Percentiles rank a stretch among this genome's conserved stretches.
phyloP scores from a whole-genome alignment of 805 yeast species.

The Candida maltosa region DNA sequence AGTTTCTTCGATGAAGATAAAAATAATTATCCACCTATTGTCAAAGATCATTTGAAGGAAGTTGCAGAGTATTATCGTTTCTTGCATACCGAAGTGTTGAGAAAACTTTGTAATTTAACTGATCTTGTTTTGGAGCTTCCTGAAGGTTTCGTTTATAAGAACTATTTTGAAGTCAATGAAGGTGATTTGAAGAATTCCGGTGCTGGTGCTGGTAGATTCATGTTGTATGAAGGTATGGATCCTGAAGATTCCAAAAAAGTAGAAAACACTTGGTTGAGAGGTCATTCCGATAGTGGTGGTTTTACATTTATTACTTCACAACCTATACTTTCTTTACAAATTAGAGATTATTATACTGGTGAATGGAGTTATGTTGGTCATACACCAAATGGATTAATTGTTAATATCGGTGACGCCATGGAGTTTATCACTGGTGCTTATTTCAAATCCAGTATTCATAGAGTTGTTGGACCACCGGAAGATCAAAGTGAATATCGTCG shows the following conservation, averaged over 20 bases:
- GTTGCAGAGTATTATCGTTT: slow-evolving; percentile 20
- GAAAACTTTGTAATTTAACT: slow-evolving; percentile 21
- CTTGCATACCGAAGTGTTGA: slow-evolving; percentile 18
- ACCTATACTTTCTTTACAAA: slow-evolving; percentile 27
- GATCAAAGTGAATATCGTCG: slow-evolving; percentile 21
- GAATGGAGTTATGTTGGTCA: slow-evolving; percentile 30
- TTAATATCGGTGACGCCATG: slow-evolving; percentile 28
- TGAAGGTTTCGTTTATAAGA: slow-evolving; percentile 26
- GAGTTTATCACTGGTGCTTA: slow-evolving; percentile 30
- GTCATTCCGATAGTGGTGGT: slow-evolving; percentile 29
- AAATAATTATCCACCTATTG: slow-evolving; percentile 22
- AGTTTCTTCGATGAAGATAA: slow-evolving; percentile 16
- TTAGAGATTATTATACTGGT: slow-evolving; percentile 26
- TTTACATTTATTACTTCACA: slow-evolving; percentile 30
- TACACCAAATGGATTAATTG: slow-evolving; percentile 25
- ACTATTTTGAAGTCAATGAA: slow-evolving; percentile 21
- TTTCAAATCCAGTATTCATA: slow-evolving; percentile 23
- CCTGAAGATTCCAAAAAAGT: slow-evolving; percentile 21
- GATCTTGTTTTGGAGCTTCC: slow-evolving; percentile 26
- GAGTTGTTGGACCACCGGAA: slow-evolving; percentile 24
- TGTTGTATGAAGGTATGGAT: slow-evolving; percentile 24
- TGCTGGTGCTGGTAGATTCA: slow-evolving; percentile 26
- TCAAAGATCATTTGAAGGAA: slow-evolving; percentile 19
- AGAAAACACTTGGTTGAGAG: slow-evolving; percentile 25
- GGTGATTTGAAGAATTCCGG: slow-evolving; percentile 23